Conservation (phyloP, 2,329 filamentous ascomycete species). For the Pleurostoma richardsiae region DNA sequence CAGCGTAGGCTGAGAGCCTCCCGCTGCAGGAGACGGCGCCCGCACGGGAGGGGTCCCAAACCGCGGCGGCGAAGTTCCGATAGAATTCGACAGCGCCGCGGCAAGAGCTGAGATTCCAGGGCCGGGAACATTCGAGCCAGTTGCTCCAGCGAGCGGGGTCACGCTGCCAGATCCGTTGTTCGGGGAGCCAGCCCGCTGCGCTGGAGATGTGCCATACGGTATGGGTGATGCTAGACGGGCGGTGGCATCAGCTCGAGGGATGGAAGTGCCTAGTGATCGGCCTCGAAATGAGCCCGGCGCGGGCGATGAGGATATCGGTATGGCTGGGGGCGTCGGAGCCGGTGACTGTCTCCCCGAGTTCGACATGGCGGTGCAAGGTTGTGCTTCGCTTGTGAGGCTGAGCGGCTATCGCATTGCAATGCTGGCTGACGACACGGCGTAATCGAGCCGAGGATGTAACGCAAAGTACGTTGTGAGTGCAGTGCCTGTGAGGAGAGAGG, state of each 20-base stretch:
- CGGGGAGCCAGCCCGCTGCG: slow-evolving; percentile 3
- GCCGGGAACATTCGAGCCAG: slow-evolving; percentile 59
- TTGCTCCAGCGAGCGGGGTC: slow-evolving; percentile 60
- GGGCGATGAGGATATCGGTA: slow-evolving; percentile 38
- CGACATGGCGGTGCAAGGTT: slow-evolving; percentile 14
- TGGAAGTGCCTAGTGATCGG: slow-evolving; percentile 43
- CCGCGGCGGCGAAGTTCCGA: slow-evolving; percentile 64
- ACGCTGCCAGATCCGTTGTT: slow-evolving; percentile 33
- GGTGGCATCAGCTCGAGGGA: slow-evolving; percentile 54
- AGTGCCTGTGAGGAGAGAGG: background rate
- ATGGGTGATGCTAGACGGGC: slow-evolving; percentile 57
- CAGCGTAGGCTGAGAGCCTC: slow-evolving; percentile 36
- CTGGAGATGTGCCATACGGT: slow-evolving; percentile 25
- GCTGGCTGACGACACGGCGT: background rate
- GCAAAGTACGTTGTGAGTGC: background rate
- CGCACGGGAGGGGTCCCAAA: slow-evolving; percentile 61
- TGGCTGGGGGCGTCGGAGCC: slow-evolving; percentile 24
- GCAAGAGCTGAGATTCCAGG: slow-evolving; percentile 85
- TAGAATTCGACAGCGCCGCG: slow-evolving; percentile 73
- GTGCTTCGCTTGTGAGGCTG: background rate
- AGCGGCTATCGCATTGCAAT: background rate
- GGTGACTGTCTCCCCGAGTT: slow-evolving; percentile 18
- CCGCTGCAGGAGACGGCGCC: slow-evolving; percentile 51
- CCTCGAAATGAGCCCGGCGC: slow-evolving; percentile 38
- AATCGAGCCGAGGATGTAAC: background rate